Base-by-base conservation (phyloP, 164 flowering plant genomes). In the Umbellularia californica region DNA sequence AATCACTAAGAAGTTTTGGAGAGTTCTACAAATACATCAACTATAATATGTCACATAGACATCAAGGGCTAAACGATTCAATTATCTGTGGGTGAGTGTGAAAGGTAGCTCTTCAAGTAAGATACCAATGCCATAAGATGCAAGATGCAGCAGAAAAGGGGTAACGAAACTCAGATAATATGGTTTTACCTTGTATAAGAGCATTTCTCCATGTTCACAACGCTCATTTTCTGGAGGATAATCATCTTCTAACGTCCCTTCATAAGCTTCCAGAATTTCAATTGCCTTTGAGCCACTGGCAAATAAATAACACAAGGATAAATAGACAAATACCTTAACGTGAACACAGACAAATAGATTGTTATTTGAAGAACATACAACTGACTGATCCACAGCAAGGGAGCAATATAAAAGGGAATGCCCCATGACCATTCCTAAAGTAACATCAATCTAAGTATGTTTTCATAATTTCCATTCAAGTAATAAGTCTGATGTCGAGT, bases 231-330 rank as follows among this genome's bases (percentile, higher is more conserved):
- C 97, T 14, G 99, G 99, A 72, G 99, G 99, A 83, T 90, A 88
- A 82, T 94, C 97, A 83, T 94, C 97, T 74, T 96, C 99, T 24
- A 96, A 82, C 58, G 99, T 96, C 81, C 99, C 99, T 84, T 96
- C 99, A 83, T 90, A 96, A 27, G 99, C 99, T 84, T 94, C 97
- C 79, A 96, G 85, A 83, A 96, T 96, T 77, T 96, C 98, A 81
- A 96, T 83, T 25, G 98, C 99, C 86, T 96, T 96, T 72, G 89
- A 81, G 20, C 84, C 90, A 88, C 99, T 96, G 71, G 64, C 60
- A 66, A 66, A 28, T 66, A 41, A 70, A 51, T 30, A 50, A 2
- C 3, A 51, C 30, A 70, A 51, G 25, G 33, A 50, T 70, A 23
- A 70, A 69, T 27, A 25, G 14, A 52, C 14, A 52, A 52, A 13